Percentiles rank a stretch among this genome's conserved stretches.
Conservation (phyloP, 345 rosid species). For the Eucalyptus brandiana region DNA sequence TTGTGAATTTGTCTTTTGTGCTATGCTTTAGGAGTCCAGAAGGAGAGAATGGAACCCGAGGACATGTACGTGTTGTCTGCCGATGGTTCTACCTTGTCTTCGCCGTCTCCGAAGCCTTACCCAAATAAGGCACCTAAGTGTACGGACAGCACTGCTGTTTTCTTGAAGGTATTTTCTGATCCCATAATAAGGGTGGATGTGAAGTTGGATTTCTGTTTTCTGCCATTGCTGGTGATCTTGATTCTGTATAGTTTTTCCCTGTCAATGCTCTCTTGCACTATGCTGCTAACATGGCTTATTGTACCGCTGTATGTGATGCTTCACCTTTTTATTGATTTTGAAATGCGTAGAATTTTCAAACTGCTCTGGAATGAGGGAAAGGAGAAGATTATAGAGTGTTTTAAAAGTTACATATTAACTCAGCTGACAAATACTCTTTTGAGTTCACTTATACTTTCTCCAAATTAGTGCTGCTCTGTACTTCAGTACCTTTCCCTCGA, state of each 20-base stretch:
- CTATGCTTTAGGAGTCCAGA: slow-evolving; percentile 66
- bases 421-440: not conserved
- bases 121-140: slow-evolving; percentile 88
- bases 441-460: not conserved
- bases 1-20: not conserved
- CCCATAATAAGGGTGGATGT: not conserved
- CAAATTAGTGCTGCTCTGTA: not conserved
- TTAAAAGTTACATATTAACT: not conserved
- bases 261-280: not conserved
- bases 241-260: not conserved
- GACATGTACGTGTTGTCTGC: slow-evolving; percentile 78
- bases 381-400: not conserved
- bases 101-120: slow-evolving; percentile 78
- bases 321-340: not conserved
- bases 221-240: not conserved
- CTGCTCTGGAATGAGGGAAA: not conserved
- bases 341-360: not conserved
- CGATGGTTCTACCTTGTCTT: slow-evolving; percentile 46
- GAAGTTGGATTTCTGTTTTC: not conserved
- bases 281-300: not conserved
- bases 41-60: slow-evolving; percentile 95
- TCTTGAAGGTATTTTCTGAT: slow-evolving; percentile 51
- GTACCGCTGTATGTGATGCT: not conserved
- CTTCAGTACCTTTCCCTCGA: not conserved
- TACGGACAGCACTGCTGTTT: slow-evolving; percentile 83